Conservation (phyloP, 352 stramenopile species). For the Blastocystis sp. region DNA sequence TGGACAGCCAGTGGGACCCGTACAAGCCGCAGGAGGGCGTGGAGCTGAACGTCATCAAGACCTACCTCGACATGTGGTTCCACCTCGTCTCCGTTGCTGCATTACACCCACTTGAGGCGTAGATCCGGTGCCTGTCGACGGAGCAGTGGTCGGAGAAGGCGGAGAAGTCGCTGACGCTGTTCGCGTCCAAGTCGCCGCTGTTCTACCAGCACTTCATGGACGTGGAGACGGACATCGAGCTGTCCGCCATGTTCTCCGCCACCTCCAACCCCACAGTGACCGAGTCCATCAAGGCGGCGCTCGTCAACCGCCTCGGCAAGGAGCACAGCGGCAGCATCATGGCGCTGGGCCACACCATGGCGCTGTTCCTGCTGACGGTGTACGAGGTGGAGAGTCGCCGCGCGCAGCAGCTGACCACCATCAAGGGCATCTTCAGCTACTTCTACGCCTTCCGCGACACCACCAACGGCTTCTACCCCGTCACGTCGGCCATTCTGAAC, state of each 20-base stretch:
- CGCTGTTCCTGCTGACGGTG: constrained; percentile 50
- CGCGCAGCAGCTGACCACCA: constrained; percentile 12
- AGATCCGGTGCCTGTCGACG: constrained; percentile 60
- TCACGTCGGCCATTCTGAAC: constrained; percentile 46
- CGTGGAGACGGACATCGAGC: constrained; percentile 62
- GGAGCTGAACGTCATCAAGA: constrained; percentile 37
- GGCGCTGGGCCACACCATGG: constrained; percentile 3
- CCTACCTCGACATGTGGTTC: constrained; percentile 60
- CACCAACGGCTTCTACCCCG: constrained; percentile 9
- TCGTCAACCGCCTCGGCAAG: constrained; percentile 33
- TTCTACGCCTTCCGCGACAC: constrained; percentile 35
- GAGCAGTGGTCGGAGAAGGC: constrained; percentile 49
- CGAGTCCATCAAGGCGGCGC: constrained; percentile 27
- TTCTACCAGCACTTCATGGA: constrained; percentile 51
- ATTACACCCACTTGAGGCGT: neutral
- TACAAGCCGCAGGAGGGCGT: constrained; percentile 39
- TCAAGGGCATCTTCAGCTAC: constrained; percentile 64
- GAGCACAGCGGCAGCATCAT: constrained; percentile 4
- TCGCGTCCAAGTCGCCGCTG: constrained; percentile 55
- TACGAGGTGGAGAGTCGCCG: constrained; percentile 58
- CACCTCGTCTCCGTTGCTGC: constrained; percentile 39
- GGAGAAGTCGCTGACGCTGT: constrained; percentile 38
- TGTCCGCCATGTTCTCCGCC: constrained; percentile 41
- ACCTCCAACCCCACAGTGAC: neutral
- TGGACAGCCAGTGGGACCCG: constrained; percentile 57